Conservation (phyloP, 805 yeast genomes). For the Candida yuanshanica region DNA sequence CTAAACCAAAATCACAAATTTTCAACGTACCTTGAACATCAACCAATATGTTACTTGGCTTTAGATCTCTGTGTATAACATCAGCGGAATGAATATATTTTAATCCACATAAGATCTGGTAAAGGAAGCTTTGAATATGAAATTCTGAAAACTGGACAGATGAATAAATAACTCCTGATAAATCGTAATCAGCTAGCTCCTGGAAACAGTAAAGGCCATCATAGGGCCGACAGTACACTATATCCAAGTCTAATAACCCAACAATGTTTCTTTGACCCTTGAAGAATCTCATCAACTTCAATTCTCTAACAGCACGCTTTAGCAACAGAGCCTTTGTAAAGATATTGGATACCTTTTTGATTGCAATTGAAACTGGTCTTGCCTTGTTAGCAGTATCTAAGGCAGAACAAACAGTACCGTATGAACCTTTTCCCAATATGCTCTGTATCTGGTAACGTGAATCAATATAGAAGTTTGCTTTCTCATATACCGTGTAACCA, state of each 20-base stretch:
- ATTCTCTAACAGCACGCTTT: conserved; percentile 78
- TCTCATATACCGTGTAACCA: conserved; percentile 36
- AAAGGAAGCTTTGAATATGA: conserved; percentile 69
- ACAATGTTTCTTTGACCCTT: conserved; percentile 84
- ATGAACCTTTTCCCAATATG: conserved; percentile 77
- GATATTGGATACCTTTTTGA: conserved; percentile 73
- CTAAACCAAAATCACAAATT: conserved; percentile 91
- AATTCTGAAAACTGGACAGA: conserved; percentile 75
- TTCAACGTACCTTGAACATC: conserved; percentile 69
- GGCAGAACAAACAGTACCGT: conserved; percentile 82
- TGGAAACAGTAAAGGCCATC: conserved; percentile 89
- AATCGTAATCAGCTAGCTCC: conserved; percentile 77
- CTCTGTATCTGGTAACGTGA: conserved; percentile 50
- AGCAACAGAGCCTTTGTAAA: conserved; percentile 61
- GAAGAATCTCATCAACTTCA: conserved; percentile 74
- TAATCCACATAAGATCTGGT: conserved; percentile 81
- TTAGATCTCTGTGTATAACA: conserved; percentile 86
- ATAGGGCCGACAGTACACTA: conserved; percentile 58
- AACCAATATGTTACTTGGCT: conserved; percentile 85
- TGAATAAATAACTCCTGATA: conserved; percentile 75
- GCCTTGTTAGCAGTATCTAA: conserved; percentile 37
- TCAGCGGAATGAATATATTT: conserved; percentile 89
- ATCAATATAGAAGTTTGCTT: conserved; percentile 58
- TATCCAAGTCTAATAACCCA: conserved; percentile 65
- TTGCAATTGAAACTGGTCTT: conserved; percentile 46